Percentiles rank a stretch among this genome's conserved stretches.
phyloP scores from a whole-genome alignment of 202 grass and related monocot species.

The Zizania palustris region DNA sequence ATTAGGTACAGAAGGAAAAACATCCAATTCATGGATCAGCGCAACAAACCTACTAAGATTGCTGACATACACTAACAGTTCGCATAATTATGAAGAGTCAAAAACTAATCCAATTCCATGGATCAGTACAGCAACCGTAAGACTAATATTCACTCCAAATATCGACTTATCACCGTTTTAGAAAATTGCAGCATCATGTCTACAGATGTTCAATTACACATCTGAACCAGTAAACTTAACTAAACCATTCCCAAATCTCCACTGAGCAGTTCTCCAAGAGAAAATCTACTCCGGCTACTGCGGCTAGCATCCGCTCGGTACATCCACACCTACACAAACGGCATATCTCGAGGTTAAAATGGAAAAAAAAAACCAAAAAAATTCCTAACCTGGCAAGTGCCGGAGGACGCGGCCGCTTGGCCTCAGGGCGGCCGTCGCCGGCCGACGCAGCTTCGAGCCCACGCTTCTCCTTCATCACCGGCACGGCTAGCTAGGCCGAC shows the following conservation, averaged over 20 bases:
- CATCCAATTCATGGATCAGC: neutral
- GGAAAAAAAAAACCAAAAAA: neutral
- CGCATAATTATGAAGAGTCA: no score
- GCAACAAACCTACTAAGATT: neutral
- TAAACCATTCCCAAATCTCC: neutral
- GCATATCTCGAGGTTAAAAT: conserved; percentile 11
- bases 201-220: neutral
- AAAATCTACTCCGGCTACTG: neutral
- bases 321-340: conserved; percentile 27
- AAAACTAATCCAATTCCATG: no score
- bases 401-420: conserved; percentile 56
- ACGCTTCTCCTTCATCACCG: conserved; percentile 60
- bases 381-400: conserved; percentile 59
- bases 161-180: neutral
- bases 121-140: no score
- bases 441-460: conserved; percentile 37
- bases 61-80: neutral
- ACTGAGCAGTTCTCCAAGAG: neutral
- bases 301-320: neutral
- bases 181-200: neutral
- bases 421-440: conserved; percentile 43
- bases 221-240: neutral
- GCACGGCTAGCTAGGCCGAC: neutral
- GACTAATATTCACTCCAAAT: no score
- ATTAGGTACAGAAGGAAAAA: neutral